Evolutionary conservation across 805 yeast species (phyloP).

Genomic region (Schwanniomyces occidentalis): DNA sequence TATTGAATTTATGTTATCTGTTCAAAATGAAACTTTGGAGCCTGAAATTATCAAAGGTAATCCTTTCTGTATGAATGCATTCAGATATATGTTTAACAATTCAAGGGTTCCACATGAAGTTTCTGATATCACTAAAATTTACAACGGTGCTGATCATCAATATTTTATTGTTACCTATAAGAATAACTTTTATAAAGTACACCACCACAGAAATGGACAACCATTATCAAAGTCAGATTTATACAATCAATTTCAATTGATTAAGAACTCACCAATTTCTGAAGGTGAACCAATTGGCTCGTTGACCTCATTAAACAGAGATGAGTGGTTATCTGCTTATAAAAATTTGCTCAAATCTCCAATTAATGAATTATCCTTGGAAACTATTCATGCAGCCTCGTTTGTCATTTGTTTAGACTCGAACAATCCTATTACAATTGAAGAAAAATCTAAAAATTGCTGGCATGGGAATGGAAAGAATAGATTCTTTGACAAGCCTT

Average conservation of each 20-base stretch:
- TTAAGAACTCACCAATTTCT: constrained; percentile 46
- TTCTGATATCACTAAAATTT: constrained; percentile 63
- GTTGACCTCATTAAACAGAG: constrained; percentile 83
- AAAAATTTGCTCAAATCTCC: constrained; percentile 59
- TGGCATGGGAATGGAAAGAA: constrained; percentile 97
- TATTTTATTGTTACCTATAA: constrained; percentile 72
- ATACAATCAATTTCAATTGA: constrained; percentile 57
- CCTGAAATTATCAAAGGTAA: constrained; percentile 76
- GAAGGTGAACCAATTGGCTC: constrained; percentile 67
- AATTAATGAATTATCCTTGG: constrained; percentile 58
- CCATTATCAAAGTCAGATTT: constrained; percentile 49
- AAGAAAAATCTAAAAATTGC: constrained; percentile 77
- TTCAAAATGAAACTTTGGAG: constrained; percentile 72
- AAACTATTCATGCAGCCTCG: constrained; percentile 71
- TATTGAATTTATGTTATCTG: constrained; percentile 61
- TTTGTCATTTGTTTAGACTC: constrained; percentile 79
- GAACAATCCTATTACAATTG: constrained; percentile 71
- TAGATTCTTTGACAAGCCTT: constrained; percentile 89
- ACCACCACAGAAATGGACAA: constrained; percentile 51
- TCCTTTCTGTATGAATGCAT: constrained; percentile 95
- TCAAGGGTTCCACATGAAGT: constrained; percentile 71
- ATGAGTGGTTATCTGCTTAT: constrained; percentile 69
- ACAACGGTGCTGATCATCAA: constrained; percentile 52
- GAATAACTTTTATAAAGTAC: constrained; percentile 78
- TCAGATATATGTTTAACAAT: constrained; percentile 87